These are phyloP conservation scores for Sporobolus alterniflorus DNA, from an alignment of 202 grass and related monocot genomes.

Conservation along the genomic window DNA sequence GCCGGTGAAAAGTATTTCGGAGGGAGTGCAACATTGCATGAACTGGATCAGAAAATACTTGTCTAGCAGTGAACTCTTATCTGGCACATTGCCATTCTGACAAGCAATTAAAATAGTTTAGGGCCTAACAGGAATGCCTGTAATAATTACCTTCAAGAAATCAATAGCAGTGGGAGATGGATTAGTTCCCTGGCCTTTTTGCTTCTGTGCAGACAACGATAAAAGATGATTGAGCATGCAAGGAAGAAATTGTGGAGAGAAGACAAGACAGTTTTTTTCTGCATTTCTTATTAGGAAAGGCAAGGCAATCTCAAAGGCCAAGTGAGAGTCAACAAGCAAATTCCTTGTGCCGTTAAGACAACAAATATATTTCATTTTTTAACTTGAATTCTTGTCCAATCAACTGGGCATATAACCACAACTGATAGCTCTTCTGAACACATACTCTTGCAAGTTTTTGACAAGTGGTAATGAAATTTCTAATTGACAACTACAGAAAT, in stretches of 20 bases:
- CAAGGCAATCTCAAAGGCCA: neutral
- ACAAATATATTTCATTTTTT: too few species aligned
- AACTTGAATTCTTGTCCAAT: too few species aligned
- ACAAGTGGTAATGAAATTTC: neutral
- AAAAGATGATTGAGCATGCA: neutral
- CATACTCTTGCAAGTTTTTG: neutral
- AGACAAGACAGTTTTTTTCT: neutral
- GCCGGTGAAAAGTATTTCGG: too few species aligned
- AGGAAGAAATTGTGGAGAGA: neutral
- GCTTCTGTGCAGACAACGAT: slow-evolving; percentile 57
- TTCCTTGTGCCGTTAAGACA: neutral
- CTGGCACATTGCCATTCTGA: neutral
- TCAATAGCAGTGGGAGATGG: slow-evolving; percentile 64
- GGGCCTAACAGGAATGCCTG: neutral
- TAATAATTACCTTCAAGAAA: slow-evolving; percentile 76
- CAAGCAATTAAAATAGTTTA: neutral
- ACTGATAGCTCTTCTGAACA: neutral
- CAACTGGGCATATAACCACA: neutral
- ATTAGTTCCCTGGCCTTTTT: slow-evolving; percentile 57
- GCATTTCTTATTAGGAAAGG: neutral
- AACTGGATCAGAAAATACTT: neutral
- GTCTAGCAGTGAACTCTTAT: neutral
- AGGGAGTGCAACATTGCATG: too few species aligned
- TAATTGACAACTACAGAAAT: neutral
- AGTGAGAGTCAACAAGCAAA: neutral